phyloP scores from a whole-genome alignment of 1,284 basidiomycete genomes.

The Cryptococcus wingfieldii region DNA sequence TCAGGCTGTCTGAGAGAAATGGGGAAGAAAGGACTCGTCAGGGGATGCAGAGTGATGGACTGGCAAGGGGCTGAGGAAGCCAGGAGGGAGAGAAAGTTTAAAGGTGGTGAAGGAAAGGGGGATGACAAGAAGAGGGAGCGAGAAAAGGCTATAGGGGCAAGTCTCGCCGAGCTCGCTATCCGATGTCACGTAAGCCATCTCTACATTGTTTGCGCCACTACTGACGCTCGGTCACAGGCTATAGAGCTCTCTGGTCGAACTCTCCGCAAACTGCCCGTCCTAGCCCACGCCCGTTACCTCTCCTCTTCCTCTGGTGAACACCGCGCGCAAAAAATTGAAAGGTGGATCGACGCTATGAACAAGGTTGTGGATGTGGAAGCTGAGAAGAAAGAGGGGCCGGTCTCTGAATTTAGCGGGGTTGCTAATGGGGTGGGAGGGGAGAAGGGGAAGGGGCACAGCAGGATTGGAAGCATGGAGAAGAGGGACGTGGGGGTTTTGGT shows the following conservation, averaged over 20 bases:
- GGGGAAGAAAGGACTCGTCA: conserved; percentile 66
- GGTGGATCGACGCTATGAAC: conserved; percentile 61
- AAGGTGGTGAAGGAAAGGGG: not conserved
- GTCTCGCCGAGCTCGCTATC: conserved; percentile 63
- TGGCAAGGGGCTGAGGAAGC: conserved; percentile 7
- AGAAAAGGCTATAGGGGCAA: conserved; percentile 52
- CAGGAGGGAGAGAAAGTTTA: conserved; percentile 1
- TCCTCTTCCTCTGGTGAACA: conserved; percentile 28
- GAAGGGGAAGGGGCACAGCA: not conserved
- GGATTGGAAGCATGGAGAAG: not conserved
- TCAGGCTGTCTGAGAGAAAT: conserved; percentile 77
- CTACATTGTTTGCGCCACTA: not conserved
- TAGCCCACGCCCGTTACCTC: conserved; percentile 81
- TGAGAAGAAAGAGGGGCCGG: conserved; percentile 1
- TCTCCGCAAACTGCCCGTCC: conserved; percentile 80
- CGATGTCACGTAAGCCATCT: conserved; percentile 62
- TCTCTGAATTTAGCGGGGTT: not conserved
- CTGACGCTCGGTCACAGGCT: conserved; percentile 42
- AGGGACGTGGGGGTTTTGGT: conserved; percentile 2
- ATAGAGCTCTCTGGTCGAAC: conserved; percentile 86
- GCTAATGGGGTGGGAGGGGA: too few species aligned
- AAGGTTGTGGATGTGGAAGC: conserved; percentile 56
- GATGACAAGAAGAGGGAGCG: conserved; percentile 8
- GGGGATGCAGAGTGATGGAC: conserved; percentile 36
- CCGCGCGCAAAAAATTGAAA: conserved; percentile 13